Base-by-base conservation (phyloP, 2,329 filamentous ascomycete species). In the Cordyceps pruinosa region DNA sequence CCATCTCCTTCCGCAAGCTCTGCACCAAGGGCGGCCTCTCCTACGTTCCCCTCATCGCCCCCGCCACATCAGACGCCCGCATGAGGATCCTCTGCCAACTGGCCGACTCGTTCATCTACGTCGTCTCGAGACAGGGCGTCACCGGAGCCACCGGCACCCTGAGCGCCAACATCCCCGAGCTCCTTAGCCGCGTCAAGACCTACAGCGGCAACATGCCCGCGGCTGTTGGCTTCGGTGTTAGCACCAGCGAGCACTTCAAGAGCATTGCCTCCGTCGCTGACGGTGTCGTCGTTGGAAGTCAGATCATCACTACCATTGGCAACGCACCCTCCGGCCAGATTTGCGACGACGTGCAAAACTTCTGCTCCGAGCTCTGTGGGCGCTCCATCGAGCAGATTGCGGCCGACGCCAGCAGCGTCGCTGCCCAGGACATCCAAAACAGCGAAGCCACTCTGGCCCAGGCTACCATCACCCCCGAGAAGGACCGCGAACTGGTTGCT, bases 21-120 rank as follows among this genome's bases (percentile, higher is more conserved):
- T 97, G 92, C 77, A 85, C 82, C 59, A 86, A 79, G 67, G 89
- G 85, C 15, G 58, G 58, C 26, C 83, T 99, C 34, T 97, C 92
- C 6, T 99, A 97, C 70, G 89, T 99, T 15, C 94, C 94, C n/a
- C 80, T 99, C 54, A 97, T 99, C 65, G 93, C 94, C 1, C 94
- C 94, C 7, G 85, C 92, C 12, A 97, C 94, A 2, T 96, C 91
- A 7, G 91, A 97, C 65, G 80, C 84, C 62, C 89, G 94, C 67
- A 96, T 99, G 92, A 93, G 89, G 75, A 82, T 97, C 41, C 86
- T 99, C 13, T 99, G 94, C 82, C 86, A 90, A 71, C 93, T 99
- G 61, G 94, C 94, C 68, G 93, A 97, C 74, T 97, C 92, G 4
- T 99, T 97, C 77, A 96, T 99, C 75, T 99, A 99, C 71, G 92